phyloP scores from a whole-genome alignment of 2,329 filamentous ascomycete genomes.

The Xylariaceae sp. region DNA sequence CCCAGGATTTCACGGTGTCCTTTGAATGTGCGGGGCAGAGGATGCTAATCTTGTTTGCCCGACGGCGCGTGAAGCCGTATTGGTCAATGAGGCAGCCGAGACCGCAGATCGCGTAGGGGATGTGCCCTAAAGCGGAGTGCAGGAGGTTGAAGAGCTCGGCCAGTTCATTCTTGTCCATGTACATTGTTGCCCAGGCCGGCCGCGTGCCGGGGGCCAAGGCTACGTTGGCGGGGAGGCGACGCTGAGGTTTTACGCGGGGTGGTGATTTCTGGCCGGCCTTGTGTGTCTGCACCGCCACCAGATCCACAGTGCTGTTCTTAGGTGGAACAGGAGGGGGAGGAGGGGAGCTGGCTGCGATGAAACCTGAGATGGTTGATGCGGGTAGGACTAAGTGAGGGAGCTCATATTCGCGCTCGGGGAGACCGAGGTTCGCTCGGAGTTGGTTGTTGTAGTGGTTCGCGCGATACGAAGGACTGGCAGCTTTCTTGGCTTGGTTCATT shows the following conservation, averaged over 20 bases:
- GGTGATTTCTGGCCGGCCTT: neutral
- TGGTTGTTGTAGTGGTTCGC: constrained; percentile 14
- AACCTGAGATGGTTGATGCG: constrained; percentile 2
- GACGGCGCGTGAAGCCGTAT: constrained; percentile 32
- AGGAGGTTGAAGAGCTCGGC: constrained; percentile 38
- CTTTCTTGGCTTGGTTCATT: neutral
- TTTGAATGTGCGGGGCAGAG: constrained; percentile 36
- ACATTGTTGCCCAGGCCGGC: constrained; percentile 14
- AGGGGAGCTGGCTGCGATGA: neutral
- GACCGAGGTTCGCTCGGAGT: constrained; percentile 16
- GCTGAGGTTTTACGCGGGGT: neutral
- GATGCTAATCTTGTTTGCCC: constrained; percentile 36
- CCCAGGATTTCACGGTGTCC: constrained; percentile 40
- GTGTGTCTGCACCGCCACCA: neutral
- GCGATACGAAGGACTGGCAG: constrained; percentile 1
- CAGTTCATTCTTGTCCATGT: constrained; percentile 31
- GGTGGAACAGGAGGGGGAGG: neutral
- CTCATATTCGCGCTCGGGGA: constrained; percentile 5
- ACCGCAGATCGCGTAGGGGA: constrained; percentile 46
- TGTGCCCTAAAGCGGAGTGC: constrained; percentile 37
- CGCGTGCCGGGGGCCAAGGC: neutral
- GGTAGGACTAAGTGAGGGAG: no score
- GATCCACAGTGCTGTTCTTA: neutral
- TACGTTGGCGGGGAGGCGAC: constrained; percentile 1
- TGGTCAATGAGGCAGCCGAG: constrained; percentile 42